These are phyloP conservation scores for Evansstolkia leycettana DNA, from an alignment of 495 filamentous ascomycete species.

Conservation along the genomic window DNA sequence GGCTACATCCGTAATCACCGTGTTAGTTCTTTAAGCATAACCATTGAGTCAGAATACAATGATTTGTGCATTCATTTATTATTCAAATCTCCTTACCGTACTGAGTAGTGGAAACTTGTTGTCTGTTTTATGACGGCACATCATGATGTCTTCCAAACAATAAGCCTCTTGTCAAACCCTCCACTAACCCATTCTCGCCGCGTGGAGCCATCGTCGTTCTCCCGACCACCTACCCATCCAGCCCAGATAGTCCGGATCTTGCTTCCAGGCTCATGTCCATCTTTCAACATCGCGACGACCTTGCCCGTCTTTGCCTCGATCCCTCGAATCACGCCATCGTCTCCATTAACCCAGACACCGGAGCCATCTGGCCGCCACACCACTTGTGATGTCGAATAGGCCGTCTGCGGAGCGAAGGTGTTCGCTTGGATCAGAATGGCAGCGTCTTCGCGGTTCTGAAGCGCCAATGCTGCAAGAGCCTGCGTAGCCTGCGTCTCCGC, in stretches of 20 bases:
- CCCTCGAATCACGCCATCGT: slow-evolving; percentile 54
- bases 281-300: slow-evolving; percentile 34
- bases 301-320: slow-evolving; percentile 51
- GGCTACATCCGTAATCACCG: slow-evolving; percentile 46
- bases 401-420: slow-evolving; percentile 54
- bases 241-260: slow-evolving; percentile 59
- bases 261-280: slow-evolving; percentile 44
- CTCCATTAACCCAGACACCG: slow-evolving; percentile 58
- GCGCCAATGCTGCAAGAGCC: slow-evolving; percentile 30
- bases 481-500: slow-evolving; percentile 35
- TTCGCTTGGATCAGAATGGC: slow-evolving; percentile 46
- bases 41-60: slow-evolving; percentile 1
- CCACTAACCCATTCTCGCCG: slow-evolving; percentile 50
- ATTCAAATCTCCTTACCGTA: background rate
- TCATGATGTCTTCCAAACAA: slow-evolving; percentile 41
- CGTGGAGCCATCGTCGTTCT: slow-evolving; percentile 9
- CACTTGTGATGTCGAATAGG: slow-evolving; percentile 53
- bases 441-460: slow-evolving; percentile 46
- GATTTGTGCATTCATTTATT: background rate
- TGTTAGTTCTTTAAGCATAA: slow-evolving; percentile 1
- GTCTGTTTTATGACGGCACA: too few relatives aligned
- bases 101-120: too few relatives aligned
- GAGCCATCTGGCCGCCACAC: slow-evolving; percentile 53
- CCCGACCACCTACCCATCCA: slow-evolving; percentile 31
- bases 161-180: slow-evolving; percentile 53